A percentile compares a stretch with the other conserved stretches of the same genome.
These are phyloP conservation scores for Termitomyces eurrhizus DNA, from an alignment of 768 basidiomycete genomes.

Conservation along the genomic window DNA sequence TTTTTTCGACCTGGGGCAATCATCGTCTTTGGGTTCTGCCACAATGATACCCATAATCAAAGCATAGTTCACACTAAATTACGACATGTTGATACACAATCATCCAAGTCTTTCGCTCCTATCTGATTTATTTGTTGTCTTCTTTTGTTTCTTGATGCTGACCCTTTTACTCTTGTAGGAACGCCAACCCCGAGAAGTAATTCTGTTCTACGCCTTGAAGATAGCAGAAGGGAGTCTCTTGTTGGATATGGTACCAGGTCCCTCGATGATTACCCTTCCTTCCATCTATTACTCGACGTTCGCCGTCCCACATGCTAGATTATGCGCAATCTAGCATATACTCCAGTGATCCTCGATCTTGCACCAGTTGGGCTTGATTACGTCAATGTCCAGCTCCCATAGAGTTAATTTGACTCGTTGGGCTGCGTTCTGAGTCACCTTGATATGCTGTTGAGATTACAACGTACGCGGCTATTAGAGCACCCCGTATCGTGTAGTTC, in stretches of 20 bases:
- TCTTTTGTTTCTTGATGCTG: slow-evolving; percentile 1
- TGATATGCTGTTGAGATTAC: slow-evolving; percentile 10
- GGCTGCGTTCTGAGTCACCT: slow-evolving; percentile 12
- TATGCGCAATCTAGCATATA: slow-evolving; percentile 19
- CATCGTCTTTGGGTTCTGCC: not conserved
- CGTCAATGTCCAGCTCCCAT: slow-evolving; percentile 6
- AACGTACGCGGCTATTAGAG: not conserved
- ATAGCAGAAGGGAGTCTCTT: not conserved
- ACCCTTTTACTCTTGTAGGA: slow-evolving; percentile 40
- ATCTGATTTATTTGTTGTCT: slow-evolving; percentile 61
- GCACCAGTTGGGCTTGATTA: slow-evolving; percentile 4
- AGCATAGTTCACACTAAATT: slow-evolving; percentile 98
- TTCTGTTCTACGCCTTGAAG: not conserved
- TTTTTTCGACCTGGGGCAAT: not conserved
- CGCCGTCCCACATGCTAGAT: slow-evolving; percentile 10
- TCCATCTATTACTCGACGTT: not conserved
- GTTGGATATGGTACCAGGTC: slow-evolving; percentile 9
- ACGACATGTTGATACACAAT: slow-evolving; percentile 72
- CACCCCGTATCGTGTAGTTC: not conserved
- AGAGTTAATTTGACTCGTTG: slow-evolving; percentile 3
- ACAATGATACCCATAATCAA: slow-evolving; percentile 54
- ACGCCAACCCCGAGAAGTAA: slow-evolving; percentile 66
- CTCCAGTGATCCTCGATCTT: slow-evolving; percentile 10
- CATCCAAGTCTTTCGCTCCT: slow-evolving; percentile 99
- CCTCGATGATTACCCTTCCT: not conserved